Evolutionary conservation across 306 rosid genomes (phyloP), one percentile per base, ranked within the genome.

Genomic region (Begonia fuchsioides): DNA sequence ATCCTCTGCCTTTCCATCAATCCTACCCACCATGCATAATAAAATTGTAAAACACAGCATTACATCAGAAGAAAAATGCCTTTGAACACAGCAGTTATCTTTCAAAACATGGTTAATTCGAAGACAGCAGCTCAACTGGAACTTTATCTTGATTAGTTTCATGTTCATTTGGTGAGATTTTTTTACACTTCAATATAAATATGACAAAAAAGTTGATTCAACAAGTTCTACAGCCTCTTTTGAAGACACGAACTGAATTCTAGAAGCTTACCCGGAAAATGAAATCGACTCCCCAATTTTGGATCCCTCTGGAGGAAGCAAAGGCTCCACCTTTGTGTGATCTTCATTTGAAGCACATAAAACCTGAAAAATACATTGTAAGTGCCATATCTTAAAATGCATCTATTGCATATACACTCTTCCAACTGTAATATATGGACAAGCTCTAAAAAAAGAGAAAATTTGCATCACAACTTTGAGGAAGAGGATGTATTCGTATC

Each of bases 1-100:
- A 62, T 85, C 97, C 70, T 90, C 98, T 11, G 94, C 95, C 72
- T 82, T 82, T 68, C 96, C 96, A 57, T 90, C 94, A 61, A 85
- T 68, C 68, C 98, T 85, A 59, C 45, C 12, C 45, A 43, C 73
- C 46, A 32, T 52, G 54, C 55, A 20, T 55, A 38, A 45, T 5
- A 40, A 45, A 44, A 26, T 26, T 26, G 47, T 56, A 32, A 46
- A 49, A 20, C 32, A 44, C 18, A 44, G 50, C 43, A 19, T 19
- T 19, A 14, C 13, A 44, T 12, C 26, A n/a, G n/a, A n/a, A n/a
- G n/a, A n/a, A n/a, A n/a, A n/a, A n/a, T n/a, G n/a, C n/a, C n/a
- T n/a, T n/a, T n/a, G n/a, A n/a, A n/a, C n/a, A n/a, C n/a, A n/a
- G n/a, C n/a, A n/a, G n/a, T n/a, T n/a, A n/a, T n/a, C n/a, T n/a